Evolutionary conservation across 2,329 filamentous ascomycete species (phyloP).

Genomic region (Paecilomyces fulvus): DNA sequence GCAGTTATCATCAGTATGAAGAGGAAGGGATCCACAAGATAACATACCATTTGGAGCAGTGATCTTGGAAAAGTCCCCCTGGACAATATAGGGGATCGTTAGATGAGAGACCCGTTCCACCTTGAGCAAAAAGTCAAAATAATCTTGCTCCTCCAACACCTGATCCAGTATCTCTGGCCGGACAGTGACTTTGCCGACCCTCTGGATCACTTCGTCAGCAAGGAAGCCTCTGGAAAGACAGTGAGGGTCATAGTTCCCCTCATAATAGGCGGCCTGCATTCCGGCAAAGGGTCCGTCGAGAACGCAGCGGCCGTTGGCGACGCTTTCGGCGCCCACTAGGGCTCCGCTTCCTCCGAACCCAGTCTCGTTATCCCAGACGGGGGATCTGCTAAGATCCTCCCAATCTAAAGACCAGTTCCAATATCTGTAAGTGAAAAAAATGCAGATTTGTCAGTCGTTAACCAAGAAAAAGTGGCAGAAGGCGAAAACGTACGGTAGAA

Average conservation of each 20-base stretch:
- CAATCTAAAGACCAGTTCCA: slow-evolving; percentile 6
- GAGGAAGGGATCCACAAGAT: neutral
- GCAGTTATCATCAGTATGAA: neutral
- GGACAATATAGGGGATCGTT: neutral
- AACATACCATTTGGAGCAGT: slow-evolving; percentile 2
- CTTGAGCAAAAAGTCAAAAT: neutral
- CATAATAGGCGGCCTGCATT: neutral
- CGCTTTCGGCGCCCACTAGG: neutral
- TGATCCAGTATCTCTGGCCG: neutral
- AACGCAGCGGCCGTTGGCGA: slow-evolving; percentile 1
- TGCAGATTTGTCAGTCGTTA: neutral
- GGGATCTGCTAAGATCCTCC: slow-evolving; percentile 2
- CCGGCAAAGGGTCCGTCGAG: slow-evolving; percentile 3
- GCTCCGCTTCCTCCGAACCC: slow-evolving; percentile 8
- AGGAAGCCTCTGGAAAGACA: slow-evolving; percentile 3
- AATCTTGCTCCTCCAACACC: neutral
- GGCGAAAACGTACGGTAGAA: slow-evolving; percentile 5
- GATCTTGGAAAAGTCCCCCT: slow-evolving; percentile 1
- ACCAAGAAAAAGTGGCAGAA: neutral
- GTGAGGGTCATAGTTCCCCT: neutral
- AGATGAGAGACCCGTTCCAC: neutral
- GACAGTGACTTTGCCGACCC: neutral
- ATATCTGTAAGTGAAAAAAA: neutral
- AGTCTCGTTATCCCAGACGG: slow-evolving; percentile 3
- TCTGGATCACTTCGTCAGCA: neutral